Conservation (phyloP, 768 basidiomycete species). For the Sarcodon sp. region DNA sequence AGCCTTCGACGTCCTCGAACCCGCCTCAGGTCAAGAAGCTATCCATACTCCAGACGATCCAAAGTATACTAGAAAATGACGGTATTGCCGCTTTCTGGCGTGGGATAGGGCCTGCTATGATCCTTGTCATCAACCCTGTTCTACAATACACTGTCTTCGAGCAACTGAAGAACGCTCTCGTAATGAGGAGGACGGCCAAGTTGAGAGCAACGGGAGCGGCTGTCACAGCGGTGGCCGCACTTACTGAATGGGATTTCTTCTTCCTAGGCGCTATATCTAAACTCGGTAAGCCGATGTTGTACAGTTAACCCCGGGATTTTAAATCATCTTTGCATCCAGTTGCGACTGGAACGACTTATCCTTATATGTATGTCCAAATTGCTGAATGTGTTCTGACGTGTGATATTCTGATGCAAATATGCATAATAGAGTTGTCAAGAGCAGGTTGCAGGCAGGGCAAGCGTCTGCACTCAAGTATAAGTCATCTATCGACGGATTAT, state of each 20-base stretch:
- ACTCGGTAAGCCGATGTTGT: conserved; percentile 36
- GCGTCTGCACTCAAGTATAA: conserved; percentile 56
- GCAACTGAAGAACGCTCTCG: conserved; percentile 79
- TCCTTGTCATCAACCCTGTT: conserved; percentile 90
- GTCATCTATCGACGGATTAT: conserved; percentile 66
- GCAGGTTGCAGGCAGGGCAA: conserved; percentile 65
- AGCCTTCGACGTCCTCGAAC: conserved; percentile 15
- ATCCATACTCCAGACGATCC: conserved; percentile 52
- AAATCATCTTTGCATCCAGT: conserved; percentile 16
- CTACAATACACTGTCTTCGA: conserved; percentile 93
- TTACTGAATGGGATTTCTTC: conserved; percentile 88
- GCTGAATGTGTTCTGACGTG: neutral
- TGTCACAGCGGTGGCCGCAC: conserved; percentile 23
- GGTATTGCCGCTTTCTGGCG: conserved; percentile 83
- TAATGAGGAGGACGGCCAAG: conserved; percentile 45
- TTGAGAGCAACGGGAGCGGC: conserved; percentile 33
- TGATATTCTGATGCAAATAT: neutral
- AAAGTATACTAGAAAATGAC: conserved; percentile 56
- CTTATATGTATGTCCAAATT: conserved; percentile 43
- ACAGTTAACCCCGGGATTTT: neutral
- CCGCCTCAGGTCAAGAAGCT: conserved; percentile 31
- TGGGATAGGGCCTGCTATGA: conserved; percentile 87
- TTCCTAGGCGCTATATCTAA: conserved; percentile 91
- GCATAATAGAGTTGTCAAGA: conserved; percentile 49
- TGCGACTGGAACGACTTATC: conserved; percentile 47